phyloP scores from a whole-genome alignment of 768 basidiomycete species.

The Hypholoma sublateritium region DNA sequence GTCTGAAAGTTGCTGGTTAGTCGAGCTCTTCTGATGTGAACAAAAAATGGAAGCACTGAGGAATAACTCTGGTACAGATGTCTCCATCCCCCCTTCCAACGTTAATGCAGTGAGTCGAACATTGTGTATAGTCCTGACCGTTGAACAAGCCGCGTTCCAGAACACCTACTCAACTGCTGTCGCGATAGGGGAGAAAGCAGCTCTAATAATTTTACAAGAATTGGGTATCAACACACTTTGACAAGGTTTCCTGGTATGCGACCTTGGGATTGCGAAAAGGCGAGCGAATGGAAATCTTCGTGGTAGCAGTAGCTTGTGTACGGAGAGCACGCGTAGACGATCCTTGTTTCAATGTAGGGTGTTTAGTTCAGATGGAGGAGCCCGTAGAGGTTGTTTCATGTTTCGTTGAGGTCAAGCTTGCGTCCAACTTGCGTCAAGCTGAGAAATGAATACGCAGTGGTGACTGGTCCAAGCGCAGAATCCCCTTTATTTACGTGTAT shows the following conservation, averaged over 20 bases:
- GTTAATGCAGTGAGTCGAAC: constrained; percentile 9
- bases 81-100: background rate
- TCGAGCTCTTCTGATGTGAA: background rate
- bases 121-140: constrained; percentile 25
- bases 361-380: background rate
- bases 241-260: too few relatives aligned
- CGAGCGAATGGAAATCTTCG: background rate
- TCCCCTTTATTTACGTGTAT: too few relatives aligned
- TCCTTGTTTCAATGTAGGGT: background rate
- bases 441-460: too few relatives aligned
- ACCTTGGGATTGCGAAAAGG: too few relatives aligned
- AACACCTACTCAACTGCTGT: constrained; percentile 36
- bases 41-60: background rate
- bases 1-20: constrained; percentile 27
- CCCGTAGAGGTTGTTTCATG: too few relatives aligned
- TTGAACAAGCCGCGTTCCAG: background rate
- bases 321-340: too few relatives aligned
- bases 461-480: too few relatives aligned
- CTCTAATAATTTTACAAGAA: constrained; percentile 48
- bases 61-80: background rate
- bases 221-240: background rate
- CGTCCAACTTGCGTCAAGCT: too few relatives aligned
- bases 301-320: too few relatives aligned
- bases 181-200: constrained; percentile 55
- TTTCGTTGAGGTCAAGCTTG: too few relatives aligned